Evolutionary conservation across 169 alveolate genomes (phyloP).

Genomic region (Eimeria acervulina): DNA sequence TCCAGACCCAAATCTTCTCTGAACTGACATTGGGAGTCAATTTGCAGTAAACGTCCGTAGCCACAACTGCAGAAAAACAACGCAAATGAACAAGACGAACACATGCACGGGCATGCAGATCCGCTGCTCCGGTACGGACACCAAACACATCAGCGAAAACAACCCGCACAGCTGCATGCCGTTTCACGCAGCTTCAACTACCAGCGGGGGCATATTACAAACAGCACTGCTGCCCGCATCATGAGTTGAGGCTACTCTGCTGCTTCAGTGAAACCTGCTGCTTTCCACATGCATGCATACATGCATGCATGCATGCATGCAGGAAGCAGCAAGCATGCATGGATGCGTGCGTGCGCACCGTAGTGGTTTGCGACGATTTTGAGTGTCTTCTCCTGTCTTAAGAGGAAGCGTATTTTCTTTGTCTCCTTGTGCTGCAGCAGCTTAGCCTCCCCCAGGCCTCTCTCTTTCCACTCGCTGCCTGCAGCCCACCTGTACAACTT

Average conservation of each 20-base stretch:
- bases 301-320: background rate
- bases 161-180: background rate
- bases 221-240: background rate
- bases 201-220: background rate
- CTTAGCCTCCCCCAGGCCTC: constrained; percentile 98
- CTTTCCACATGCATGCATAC: background rate
- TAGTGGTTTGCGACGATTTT: constrained; percentile 98
- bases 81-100: constrained; percentile 60
- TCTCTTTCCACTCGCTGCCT: constrained; percentile 97
- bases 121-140: too few species aligned
- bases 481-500: constrained; percentile 96
- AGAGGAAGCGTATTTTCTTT: constrained; percentile 95
- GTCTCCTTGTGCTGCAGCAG: constrained; percentile 96
- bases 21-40: constrained; percentile 97
- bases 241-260: background rate
- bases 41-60: constrained; percentile 94
- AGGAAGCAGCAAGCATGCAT: background rate
- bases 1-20: constrained; percentile 98
- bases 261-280: background rate
- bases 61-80: constrained; percentile 79
- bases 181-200: background rate
- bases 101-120: background rate
- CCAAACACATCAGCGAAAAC: background rate
- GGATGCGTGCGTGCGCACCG: constrained; percentile 66
- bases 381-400: constrained; percentile 98